phyloP scores from a whole-genome alignment of 2,329 filamentous ascomycete genomes.

The Chaetomiaceae sp. region DNA sequence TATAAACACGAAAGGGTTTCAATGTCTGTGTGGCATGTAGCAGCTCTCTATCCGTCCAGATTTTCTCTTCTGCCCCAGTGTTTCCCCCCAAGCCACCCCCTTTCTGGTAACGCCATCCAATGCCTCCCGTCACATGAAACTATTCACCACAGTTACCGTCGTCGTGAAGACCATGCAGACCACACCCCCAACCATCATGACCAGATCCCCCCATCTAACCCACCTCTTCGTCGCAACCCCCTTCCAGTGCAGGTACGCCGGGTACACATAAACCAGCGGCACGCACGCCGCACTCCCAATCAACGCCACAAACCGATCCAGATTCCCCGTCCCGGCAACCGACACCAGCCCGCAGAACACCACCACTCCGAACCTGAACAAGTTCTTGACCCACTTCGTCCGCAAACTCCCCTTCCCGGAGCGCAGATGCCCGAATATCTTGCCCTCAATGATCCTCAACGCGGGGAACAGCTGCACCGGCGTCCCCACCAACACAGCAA shows the following conservation, averaged over 20 bases:
- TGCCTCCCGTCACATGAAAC: constrained; percentile 30
- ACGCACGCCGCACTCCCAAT: constrained; percentile 72
- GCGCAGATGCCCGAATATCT: constrained; percentile 56
- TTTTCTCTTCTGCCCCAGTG: not conserved
- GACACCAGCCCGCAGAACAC: constrained; percentile 57
- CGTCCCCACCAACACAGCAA: constrained; percentile 68
- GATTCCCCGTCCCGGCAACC: constrained; percentile 60
- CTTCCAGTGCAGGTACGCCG: constrained; percentile 65
- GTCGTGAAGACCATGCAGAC: constrained; percentile 71
- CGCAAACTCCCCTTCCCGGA: constrained; percentile 61
- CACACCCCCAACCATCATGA: constrained; percentile 58
- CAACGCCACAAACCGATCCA: constrained; percentile 70
- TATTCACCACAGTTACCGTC: constrained; percentile 50
- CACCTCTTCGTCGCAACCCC: constrained; percentile 56
- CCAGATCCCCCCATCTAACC: constrained; percentile 56
- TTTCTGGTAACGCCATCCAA: not conserved
- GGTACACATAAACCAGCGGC: constrained; percentile 73
- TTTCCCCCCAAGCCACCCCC: no score
- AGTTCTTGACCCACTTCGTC: constrained; percentile 76
- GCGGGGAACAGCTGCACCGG: constrained; percentile 74
- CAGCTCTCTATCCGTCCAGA: no score
- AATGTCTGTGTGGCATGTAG: no score
- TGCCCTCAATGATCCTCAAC: constrained; percentile 65
- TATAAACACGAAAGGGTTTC: no score
- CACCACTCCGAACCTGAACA: constrained; percentile 55